A percentile compares a stretch with the other conserved stretches of the same genome.
Evolutionary conservation across 2,329 filamentous ascomycete genomes (phyloP).

Genomic region (Passalora sequoiae): DNA sequence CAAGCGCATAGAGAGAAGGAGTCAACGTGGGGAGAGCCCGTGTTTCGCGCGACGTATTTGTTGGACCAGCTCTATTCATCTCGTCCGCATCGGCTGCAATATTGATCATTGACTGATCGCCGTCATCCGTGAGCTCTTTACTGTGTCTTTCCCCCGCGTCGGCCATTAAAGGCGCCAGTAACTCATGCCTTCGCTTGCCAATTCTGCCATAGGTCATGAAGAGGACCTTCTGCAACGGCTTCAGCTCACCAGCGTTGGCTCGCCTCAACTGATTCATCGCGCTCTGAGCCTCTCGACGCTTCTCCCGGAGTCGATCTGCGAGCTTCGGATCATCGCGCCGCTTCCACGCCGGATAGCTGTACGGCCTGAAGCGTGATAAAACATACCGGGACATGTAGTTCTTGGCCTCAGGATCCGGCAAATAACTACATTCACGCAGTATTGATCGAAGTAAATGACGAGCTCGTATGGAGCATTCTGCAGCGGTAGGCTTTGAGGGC

Average conservation of each 20-base stretch:
- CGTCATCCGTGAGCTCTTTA: neutral
- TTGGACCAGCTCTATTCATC: neutral
- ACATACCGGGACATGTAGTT: constrained; percentile 47
- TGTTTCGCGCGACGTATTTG: neutral
- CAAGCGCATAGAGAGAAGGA: constrained; percentile 28
- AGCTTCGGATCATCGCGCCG: constrained; percentile 15
- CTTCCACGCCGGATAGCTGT: constrained; percentile 17
- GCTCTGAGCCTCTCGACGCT: constrained; percentile 36
- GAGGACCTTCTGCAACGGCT: constrained; percentile 49
- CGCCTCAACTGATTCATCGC: constrained; percentile 43
- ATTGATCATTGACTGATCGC: neutral
- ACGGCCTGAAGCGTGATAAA: constrained; percentile 43
- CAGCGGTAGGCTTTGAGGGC: neutral
- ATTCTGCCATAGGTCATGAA: constrained; percentile 53
- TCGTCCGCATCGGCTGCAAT: neutral
- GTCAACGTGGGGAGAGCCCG: constrained; percentile 35
- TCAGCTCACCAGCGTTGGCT: constrained; percentile 53
- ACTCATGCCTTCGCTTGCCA: constrained; percentile 48
- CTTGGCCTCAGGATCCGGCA: constrained; percentile 54
- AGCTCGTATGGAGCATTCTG: constrained; percentile 21
- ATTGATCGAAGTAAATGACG: constrained; percentile 51
- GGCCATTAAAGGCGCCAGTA: constrained; percentile 35
- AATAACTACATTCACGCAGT: constrained; percentile 56
- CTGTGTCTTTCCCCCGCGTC: neutral
- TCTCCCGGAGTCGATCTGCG: constrained; percentile 11